Base-by-base conservation (phyloP, 2,329 filamentous ascomycete species). In the Colletotrichum siamense region DNA sequence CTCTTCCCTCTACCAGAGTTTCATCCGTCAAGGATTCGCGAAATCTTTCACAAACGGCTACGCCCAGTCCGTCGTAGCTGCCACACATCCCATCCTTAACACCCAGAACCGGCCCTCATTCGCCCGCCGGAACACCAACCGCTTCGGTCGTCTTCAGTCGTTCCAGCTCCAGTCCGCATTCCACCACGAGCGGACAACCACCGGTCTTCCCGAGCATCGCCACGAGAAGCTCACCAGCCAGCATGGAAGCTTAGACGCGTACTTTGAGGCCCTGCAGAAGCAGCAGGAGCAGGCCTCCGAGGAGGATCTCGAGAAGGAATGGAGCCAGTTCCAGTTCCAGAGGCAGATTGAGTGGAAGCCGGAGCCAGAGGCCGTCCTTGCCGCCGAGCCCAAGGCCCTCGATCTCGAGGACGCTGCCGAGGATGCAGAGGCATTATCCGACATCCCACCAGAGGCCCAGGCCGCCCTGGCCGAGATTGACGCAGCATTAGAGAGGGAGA, bases 11-110 rank as follows among this genome's bases (percentile, higher is more conserved):
- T 93, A 92, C 87, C 90, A 92, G 88, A 93, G 91, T 90, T 95
- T 99, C 91, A 95, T 98, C 92, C 96, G 97, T 90, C 95, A 96
- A 91, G 96, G 95, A 94, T 94, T 98, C 88, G 94, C 95, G 84
- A 99, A 99, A 90, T 96, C 96, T 83, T 94, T 99, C 86, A 96
- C 95, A 86, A 95, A 99, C 92, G 96, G 96, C 88, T 99, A 98
- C 91, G 96, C 96, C 82, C 96, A 99, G 86, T 98, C 96, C 79
- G 94, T 99, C 87, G 96, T 99, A 88, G 97, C 97, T 83, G 96
- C 96, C 82, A 95, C 95, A 79, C 96, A 98, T 79, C 91, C 91
- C 73, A 94, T 88, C 91, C 92, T 90, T 91, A 95, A 93, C 90
- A 93, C 88, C 84, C 95, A 92, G 85, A 92, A 91, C 84, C 90